Base-by-base conservation (phyloP, 495 filamentous ascomycete species). In the Talaromyces nanjingensis region DNA sequence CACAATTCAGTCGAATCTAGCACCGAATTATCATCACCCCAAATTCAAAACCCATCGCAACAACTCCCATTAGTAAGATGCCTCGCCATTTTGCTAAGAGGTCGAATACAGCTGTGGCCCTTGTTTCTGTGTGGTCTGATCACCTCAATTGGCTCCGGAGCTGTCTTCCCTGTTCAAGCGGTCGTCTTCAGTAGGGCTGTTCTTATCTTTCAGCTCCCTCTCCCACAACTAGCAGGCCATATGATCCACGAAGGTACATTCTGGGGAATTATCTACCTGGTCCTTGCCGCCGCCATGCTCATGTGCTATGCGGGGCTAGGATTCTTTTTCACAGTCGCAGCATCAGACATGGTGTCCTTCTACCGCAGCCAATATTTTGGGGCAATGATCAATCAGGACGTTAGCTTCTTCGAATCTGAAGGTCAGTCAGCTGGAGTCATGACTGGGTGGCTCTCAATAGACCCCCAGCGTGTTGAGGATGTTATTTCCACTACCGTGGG, bases 261-360 rank as follows among this genome's bases (percentile, higher is more conserved):
- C 63, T 90, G 85, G 85, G 80, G 85, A 16, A 66, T 89, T 33
- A 87, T 87, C 82, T 89, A 89, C 68, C 83, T 88, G 56, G 71
- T 81, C 12, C 75, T 89, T 0, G 84, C 83, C 20, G 68, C 81
- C 5, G 79, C 75, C 47, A 76, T 83, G 3, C 78, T 72, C 0
- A 60, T 80, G 16, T 79, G 77, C 63, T 89, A 87, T 64, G 79
- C 79, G 58, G 65, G 75, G 0, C 65, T 89, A 7, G 84, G 83
- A 11, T 86, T 70, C 67, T 73, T 80, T 12, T 77, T 84, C 3
- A 84, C 78, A 2, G 16, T 29, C 7, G 6, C 45, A 2, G 20
- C 29, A 24, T 27, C 59, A 82, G 80, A 72, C 77, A 62, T 84
- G 14, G 79, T 79, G 6, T 73, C 79, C 4, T 62, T 68, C 24